Conservation (phyloP, 441 rosid species). For the Erodium texanum region DNA sequence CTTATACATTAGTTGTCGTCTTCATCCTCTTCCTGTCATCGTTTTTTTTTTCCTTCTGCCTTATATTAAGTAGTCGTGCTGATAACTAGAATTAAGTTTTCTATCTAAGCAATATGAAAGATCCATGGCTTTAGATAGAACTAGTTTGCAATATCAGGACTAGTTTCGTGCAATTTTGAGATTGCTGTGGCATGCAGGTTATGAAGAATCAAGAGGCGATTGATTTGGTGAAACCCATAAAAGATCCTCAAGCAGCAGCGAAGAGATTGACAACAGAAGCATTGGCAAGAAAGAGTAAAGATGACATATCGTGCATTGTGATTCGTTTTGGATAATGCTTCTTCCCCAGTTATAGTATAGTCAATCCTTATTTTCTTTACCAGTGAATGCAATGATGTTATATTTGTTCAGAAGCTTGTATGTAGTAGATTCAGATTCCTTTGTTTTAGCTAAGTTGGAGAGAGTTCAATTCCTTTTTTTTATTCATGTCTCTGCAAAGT, state of each 20-base stretch:
- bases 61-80: not conserved
- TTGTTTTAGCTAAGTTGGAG: not conserved
- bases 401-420: not conserved
- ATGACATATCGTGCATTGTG: conserved; percentile 69
- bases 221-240: conserved; percentile 42
- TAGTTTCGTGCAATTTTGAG: not conserved
- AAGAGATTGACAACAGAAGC: conserved; percentile 56
- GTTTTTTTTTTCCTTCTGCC: not conserved
- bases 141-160: too few species aligned
- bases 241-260: conserved; percentile 58
- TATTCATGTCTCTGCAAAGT: too few species aligned
- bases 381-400: not conserved
- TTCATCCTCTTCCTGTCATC: too few species aligned
- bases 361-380: not conserved
- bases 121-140: too few species aligned
- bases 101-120: not conserved
- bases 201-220: conserved; percentile 58
- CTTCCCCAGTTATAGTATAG: not conserved
- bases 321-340: conserved; percentile 41
- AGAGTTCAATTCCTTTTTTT: not conserved
- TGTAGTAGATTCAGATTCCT: not conserved
- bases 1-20: too few species aligned
- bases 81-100: not conserved
- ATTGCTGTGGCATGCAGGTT: conserved; percentile 32
- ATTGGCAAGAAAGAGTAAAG: conserved; percentile 59